A percentile compares a stretch with the other conserved stretches of the same genome.
These are phyloP conservation scores for Pseudozyma thailandica DNA, from an alignment of 1,284 basidiomycete genomes.

Conservation along the genomic window DNA sequence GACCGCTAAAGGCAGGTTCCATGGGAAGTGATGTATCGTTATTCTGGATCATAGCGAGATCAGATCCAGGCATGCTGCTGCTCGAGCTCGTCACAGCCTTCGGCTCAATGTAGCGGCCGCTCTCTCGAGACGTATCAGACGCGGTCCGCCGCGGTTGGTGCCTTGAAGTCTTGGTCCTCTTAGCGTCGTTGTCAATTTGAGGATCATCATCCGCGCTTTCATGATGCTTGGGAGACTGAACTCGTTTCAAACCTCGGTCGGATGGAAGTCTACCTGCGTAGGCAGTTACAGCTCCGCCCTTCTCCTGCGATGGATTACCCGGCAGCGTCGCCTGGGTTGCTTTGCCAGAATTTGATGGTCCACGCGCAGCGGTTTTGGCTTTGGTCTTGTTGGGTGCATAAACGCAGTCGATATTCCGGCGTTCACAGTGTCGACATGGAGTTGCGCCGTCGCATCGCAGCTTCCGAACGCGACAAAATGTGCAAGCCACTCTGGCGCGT, in stretches of 20 bases:
- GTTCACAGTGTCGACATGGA: conserved; percentile 48
- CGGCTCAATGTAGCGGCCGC: neutral
- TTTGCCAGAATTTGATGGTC: conserved; percentile 1
- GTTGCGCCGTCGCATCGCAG: conserved; percentile 46
- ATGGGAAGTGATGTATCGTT: conserved; percentile 26
- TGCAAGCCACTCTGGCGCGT: conserved; percentile 41
- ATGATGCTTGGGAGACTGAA: neutral
- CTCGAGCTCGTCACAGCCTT: conserved; percentile 11
- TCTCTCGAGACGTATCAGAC: neutral
- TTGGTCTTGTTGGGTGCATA: conserved; percentile 36
- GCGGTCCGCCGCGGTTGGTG: neutral
- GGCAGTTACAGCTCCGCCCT: no score
- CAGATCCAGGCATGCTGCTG: conserved; percentile 44
- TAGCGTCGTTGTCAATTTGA: neutral
- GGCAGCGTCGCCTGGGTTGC: neutral
- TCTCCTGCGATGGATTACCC: neutral
- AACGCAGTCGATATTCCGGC: conserved; percentile 39
- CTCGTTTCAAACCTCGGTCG: conserved; percentile 22
- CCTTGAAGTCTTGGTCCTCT: conserved; percentile 2
- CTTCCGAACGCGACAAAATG: conserved; percentile 48
- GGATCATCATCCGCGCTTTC: neutral
- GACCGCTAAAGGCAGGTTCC: conserved; percentile 21
- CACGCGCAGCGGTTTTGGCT: conserved; percentile 15
- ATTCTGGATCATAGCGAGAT: conserved; percentile 53
- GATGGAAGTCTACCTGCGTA: no score